Conservation (phyloP, 805 yeast genomes). For the Saccharomyces eubayanus region DNA sequence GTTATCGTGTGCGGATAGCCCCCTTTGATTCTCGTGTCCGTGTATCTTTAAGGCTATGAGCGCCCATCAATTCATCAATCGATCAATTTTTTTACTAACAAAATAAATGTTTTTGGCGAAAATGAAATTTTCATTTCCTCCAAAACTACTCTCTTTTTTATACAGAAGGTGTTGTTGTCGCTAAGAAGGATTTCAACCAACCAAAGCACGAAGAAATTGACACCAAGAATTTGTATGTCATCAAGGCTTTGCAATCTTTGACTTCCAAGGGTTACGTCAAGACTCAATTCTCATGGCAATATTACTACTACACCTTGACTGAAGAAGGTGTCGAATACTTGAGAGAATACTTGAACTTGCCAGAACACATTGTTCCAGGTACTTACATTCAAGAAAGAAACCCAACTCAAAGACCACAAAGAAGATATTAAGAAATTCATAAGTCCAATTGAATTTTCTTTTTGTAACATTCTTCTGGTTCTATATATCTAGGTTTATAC, state of each 20-base stretch:
- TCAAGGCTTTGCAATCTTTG: constrained; percentile 98
- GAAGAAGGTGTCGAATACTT: constrained; percentile 99
- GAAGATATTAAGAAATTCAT: constrained; percentile 32
- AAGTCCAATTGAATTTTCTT: constrained; percentile 6
- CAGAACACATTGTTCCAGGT: constrained; percentile 97
- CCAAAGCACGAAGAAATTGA: constrained; percentile 97
- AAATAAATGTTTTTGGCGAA: background rate
- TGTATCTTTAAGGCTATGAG: background rate
- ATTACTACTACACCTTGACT: constrained; percentile 99
- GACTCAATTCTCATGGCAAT: constrained; percentile 99
- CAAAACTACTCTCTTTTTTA: constrained; percentile 5
- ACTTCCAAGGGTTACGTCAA: constrained; percentile 98
- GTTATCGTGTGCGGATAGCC: background rate
- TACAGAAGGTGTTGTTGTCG: constrained; percentile 98
- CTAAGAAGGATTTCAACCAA: constrained; percentile 97
- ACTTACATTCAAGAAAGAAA: constrained; percentile 94
- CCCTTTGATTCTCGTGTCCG: background rate
- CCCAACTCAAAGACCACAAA: constrained; percentile 61
- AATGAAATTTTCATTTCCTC: background rate
- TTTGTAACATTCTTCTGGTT: constrained; percentile 12
- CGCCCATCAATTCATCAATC: background rate
- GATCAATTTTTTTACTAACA: constrained; percentile 18
- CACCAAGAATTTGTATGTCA: constrained; percentile 94
- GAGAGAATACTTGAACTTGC: constrained; percentile 96
- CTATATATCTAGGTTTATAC: constrained; percentile 14